phyloP scores from a whole-genome alignment of 306 rosid species.

The Gillenia trifoliata region DNA sequence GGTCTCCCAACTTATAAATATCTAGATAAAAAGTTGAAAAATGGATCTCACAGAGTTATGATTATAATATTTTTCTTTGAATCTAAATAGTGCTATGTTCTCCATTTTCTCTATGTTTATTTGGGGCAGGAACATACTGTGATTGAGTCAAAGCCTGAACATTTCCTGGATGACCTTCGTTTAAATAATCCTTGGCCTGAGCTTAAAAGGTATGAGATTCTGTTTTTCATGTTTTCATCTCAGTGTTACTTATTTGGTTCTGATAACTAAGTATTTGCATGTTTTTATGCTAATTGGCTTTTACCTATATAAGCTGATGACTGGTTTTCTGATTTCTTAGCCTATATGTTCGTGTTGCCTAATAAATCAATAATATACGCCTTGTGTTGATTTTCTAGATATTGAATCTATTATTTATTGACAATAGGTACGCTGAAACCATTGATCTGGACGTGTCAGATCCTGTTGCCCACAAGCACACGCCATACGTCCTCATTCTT shows the following conservation, averaged over 20 bases:
- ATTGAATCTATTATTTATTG: conserved; percentile 10
- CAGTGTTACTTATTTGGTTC: not conserved
- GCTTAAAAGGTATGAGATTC: conserved; percentile 59
- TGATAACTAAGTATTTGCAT: not conserved
- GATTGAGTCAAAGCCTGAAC: conserved; percentile 95
- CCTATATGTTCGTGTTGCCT: conserved; percentile 7
- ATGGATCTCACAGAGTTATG: conserved; percentile 13
- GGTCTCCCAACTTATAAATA: not conserved
- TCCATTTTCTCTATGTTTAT: conserved; percentile 23
- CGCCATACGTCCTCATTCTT: conserved; percentile 84
- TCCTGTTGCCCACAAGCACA: conserved; percentile 78
- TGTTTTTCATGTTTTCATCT: conserved; percentile 11
- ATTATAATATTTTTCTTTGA: conserved; percentile 5
- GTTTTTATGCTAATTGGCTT: not conserved
- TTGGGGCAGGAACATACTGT: conserved; percentile 82
- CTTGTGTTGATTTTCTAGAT: conserved; percentile 11
- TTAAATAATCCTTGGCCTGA: conserved; percentile 98
- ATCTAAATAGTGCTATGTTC: conserved; percentile 16
- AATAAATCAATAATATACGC: not conserved
- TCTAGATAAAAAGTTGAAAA: not conserved
- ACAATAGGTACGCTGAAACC: conserved; percentile 62
- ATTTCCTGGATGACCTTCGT: conserved; percentile 94
- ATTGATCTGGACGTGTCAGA: conserved; percentile 73
- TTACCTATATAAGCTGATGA: not conserved
- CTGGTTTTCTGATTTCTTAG: not conserved